A percentile compares a stretch with the other conserved stretches of the same genome.
These are phyloP conservation scores for Ophiostoma pallidulum DNA, from an alignment of 2,329 filamentous ascomycete species.

Conservation along the genomic window DNA sequence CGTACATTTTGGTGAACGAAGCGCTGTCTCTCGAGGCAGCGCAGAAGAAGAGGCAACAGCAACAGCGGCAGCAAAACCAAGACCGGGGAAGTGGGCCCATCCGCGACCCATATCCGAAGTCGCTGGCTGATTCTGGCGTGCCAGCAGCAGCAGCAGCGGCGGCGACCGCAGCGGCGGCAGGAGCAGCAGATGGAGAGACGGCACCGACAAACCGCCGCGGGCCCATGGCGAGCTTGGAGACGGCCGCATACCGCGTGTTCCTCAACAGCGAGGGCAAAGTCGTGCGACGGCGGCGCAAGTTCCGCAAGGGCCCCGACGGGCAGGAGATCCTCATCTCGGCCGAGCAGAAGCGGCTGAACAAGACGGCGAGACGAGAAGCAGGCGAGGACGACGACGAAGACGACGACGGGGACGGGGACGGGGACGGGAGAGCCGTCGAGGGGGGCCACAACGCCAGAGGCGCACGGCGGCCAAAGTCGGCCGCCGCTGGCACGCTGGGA, in stretches of 20 bases:
- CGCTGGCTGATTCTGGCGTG: too few relatives aligned
- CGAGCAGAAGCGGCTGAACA: conserved; percentile 21
- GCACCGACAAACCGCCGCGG: conserved; percentile 16
- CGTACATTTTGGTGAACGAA: conserved; percentile 67
- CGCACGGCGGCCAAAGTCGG: neutral
- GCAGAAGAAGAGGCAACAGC: conserved; percentile 25
- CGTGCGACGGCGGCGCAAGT: conserved; percentile 16
- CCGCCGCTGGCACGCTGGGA: neutral
- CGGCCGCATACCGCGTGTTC: conserved; percentile 16
- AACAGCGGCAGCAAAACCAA: neutral
- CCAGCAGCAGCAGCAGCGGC: conserved; percentile 6
- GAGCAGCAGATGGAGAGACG: conserved; percentile 22
- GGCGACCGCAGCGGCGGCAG: neutral
- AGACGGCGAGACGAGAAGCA: neutral
- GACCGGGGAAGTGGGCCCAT: too few relatives aligned
- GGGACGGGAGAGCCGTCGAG: neutral
- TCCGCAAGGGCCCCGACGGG: conserved; percentile 8
- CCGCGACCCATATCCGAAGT: too few relatives aligned
- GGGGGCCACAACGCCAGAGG: neutral
- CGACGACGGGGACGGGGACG: neutral
- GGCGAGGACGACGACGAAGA: conserved; percentile 4
- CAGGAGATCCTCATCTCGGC: conserved; percentile 1
- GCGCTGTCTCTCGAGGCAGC: conserved; percentile 55
- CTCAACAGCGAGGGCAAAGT: conserved; percentile 16
- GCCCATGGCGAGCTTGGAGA: conserved; percentile 14